These are phyloP conservation scores for Hirsutella rhossiliensis DNA, from an alignment of 2,329 filamentous ascomycete genomes.

Conservation along the genomic window DNA sequence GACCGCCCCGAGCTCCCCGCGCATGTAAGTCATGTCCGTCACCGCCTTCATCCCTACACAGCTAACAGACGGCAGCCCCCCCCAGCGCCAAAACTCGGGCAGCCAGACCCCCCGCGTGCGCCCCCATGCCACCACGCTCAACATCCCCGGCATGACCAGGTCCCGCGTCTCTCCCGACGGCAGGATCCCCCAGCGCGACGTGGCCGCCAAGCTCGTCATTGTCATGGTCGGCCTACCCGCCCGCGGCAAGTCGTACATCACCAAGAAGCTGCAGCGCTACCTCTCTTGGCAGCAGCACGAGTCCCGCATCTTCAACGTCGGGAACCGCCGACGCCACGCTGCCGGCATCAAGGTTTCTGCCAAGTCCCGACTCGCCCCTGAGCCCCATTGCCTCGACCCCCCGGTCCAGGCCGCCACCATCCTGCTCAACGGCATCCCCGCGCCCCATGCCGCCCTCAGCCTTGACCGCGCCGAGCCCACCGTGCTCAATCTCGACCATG, in stretches of 20 bases:
- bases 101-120: slow-evolving; percentile 65
- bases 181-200: slow-evolving; percentile 83
- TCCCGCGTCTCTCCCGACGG: slow-evolving; percentile 94
- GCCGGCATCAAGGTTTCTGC: slow-evolving; percentile 42
- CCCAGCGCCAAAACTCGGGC: slow-evolving; percentile 62
- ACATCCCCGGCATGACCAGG: slow-evolving; percentile 91
- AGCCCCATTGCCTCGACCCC: slow-evolving; percentile 27
- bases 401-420: slow-evolving; percentile 44
- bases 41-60: not conserved
- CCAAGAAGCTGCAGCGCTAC: slow-evolving; percentile 93
- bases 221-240: slow-evolving; percentile 97
- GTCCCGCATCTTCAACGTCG: slow-evolving; percentile 93
- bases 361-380: slow-evolving; percentile 18
- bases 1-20: slow-evolving; percentile 45
- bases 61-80: slow-evolving; percentile 35
- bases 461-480: slow-evolving; percentile 24
- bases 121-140: slow-evolving; percentile 83
- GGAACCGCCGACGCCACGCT: slow-evolving; percentile 73
- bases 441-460: slow-evolving; percentile 16
- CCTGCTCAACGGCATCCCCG: slow-evolving; percentile 39
- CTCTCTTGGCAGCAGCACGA: slow-evolving; percentile 96
- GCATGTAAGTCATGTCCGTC: slow-evolving; percentile 34
- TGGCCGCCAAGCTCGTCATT: slow-evolving; percentile 92
- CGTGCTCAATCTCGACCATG: slow-evolving; percentile 20
- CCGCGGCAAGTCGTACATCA: slow-evolving; percentile 95